Percentiles rank a stretch among this genome's conserved stretches.
Evolutionary conservation across 169 alveolate species (phyloP).

Genomic region (Hepatocystis sp.): DNA sequence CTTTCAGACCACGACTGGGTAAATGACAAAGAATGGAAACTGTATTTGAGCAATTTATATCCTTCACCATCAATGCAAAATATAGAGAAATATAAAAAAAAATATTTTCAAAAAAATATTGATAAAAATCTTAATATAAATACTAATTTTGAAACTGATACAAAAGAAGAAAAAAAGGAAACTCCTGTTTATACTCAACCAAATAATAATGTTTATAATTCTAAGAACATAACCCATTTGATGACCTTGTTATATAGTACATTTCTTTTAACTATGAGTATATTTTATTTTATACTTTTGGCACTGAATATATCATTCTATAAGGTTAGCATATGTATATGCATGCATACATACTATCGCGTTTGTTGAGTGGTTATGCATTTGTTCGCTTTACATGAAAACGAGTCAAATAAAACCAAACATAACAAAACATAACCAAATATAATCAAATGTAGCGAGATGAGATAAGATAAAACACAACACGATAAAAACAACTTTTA

Average conservation of each 20-base stretch:
- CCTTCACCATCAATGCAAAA: constrained; percentile 68
- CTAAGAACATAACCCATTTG: constrained; percentile 14
- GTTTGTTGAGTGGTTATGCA: too few species aligned
- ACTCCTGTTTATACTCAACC: constrained; percentile 14
- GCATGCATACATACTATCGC: neutral
- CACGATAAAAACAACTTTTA: too few species aligned
- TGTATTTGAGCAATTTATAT: constrained; percentile 38
- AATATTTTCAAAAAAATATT: constrained; percentile 65
- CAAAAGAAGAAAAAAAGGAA: constrained; percentile 33
- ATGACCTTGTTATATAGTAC: constrained; percentile 26
- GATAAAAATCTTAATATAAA: constrained; percentile 46
- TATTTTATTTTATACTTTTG: constrained; percentile 36
- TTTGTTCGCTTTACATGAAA: too few species aligned
- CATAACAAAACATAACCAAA: too few species aligned
- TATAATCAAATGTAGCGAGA: too few species aligned
- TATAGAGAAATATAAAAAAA: constrained; percentile 62
- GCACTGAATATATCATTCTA: constrained; percentile 42
- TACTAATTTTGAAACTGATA: constrained; percentile 12
- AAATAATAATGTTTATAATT: constrained; percentile 15
- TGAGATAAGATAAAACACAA: too few species aligned
- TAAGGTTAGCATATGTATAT: constrained; percentile 9
- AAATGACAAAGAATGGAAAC: constrained; percentile 65
- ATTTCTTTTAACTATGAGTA: constrained; percentile 27
- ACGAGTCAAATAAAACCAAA: too few species aligned
- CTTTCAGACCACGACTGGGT: constrained; percentile 72